These are phyloP conservation scores for Sporothrix luriei DNA, from an alignment of 2,329 filamentous ascomycete species.

Conservation along the genomic window DNA sequence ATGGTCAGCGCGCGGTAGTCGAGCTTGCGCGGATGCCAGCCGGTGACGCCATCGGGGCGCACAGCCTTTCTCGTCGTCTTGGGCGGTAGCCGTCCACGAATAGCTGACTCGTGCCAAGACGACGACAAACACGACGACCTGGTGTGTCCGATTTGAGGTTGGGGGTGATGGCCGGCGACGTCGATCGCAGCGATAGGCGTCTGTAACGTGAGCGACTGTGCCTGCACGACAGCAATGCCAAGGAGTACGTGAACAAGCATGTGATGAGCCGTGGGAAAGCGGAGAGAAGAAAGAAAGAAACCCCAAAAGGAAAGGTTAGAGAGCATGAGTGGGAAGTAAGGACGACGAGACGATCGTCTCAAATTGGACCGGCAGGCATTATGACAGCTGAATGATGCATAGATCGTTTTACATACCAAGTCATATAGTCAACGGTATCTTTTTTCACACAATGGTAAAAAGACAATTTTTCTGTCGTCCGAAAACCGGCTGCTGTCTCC, in stretches of 20 bases:
- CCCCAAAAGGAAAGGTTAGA: neutral
- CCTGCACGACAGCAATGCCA: neutral
- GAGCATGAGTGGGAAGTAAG: neutral
- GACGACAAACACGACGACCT: neutral
- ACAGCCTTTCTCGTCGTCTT: neutral
- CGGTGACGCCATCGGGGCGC: conserved; percentile 4
- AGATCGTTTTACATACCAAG: neutral
- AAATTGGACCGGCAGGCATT: neutral
- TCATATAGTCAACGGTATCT: neutral
- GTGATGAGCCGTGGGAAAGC: neutral
- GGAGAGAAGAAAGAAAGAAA: neutral
- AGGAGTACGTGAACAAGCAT: neutral
- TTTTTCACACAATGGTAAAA: neutral
- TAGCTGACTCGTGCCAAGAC: neutral
- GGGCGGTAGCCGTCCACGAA: neutral
- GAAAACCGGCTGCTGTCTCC: neutral
- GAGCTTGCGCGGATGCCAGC: conserved; percentile 31
- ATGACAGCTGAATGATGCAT: neutral
- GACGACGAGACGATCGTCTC: neutral
- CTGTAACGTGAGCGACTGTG: neutral
- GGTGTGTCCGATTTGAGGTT: neutral
- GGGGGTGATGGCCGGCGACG: conserved; percentile 3
- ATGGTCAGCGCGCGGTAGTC: conserved; percentile 24
- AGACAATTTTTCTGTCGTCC: neutral
- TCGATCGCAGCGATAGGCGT: neutral